These are phyloP conservation scores for Candida sp. DNA, from an alignment of 1,139 yeast species.

Conservation along the genomic window DNA sequence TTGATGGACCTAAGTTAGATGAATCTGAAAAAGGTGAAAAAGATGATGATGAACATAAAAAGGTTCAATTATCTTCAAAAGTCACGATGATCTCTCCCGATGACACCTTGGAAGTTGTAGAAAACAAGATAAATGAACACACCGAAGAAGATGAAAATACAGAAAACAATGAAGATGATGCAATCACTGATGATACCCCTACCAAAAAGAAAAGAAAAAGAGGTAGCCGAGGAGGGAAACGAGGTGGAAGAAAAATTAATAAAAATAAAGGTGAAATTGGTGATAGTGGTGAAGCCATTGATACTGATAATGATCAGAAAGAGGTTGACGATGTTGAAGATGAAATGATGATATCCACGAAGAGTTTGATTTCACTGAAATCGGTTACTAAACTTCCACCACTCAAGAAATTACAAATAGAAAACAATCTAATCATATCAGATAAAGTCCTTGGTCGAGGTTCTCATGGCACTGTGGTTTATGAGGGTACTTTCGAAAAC, in stretches of 20 bases:
- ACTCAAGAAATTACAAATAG: slow-evolving; percentile 36
- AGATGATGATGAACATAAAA: slow-evolving; percentile 1
- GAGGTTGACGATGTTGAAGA: slow-evolving; percentile 13
- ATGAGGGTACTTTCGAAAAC: slow-evolving; percentile 83
- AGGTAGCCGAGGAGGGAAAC: slow-evolving; percentile 80
- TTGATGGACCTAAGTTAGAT: too few relatives aligned
- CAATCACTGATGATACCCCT: slow-evolving; percentile 8
- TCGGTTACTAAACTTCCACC: slow-evolving; percentile 14
- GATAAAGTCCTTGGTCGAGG: slow-evolving; percentile 88
- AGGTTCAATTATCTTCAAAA: slow-evolving; percentile 12
- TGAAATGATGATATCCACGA: slow-evolving; percentile 23
- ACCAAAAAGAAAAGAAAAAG: slow-evolving; percentile 62
- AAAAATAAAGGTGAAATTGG: slow-evolving; percentile 20
- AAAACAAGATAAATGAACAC: slow-evolving; percentile 4
- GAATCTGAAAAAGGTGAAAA: too few relatives aligned
- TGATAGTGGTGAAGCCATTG: slow-evolving; percentile 10
- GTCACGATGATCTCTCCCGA: slow-evolving; percentile 30
- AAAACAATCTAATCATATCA: slow-evolving; percentile 60
- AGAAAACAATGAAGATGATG: slow-evolving; percentile 5
- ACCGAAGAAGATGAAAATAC: slow-evolving; percentile 4
- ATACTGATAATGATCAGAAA: slow-evolving; percentile 8
- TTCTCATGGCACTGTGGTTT: slow-evolving; percentile 95
- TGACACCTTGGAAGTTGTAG: slow-evolving; percentile 10
- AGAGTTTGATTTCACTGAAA: slow-evolving; percentile 24
- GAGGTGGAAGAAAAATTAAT: slow-evolving; percentile 48